phyloP scores from a whole-genome alignment of 495 filamentous ascomycete species.

The Penicillium steckii region DNA sequence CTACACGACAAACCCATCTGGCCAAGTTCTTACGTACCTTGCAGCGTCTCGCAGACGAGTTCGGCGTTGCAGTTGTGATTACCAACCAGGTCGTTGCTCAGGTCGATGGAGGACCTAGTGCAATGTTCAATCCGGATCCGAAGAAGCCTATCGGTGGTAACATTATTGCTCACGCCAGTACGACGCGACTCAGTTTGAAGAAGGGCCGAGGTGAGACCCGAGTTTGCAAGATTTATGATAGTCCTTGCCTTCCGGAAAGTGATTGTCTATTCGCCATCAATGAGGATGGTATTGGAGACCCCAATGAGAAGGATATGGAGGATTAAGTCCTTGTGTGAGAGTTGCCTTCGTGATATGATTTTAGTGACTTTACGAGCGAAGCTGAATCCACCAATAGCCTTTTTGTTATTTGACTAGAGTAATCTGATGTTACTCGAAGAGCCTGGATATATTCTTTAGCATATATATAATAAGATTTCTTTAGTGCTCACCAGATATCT shows the following conservation, averaged over 20 bases:
- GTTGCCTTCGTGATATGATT: slow-evolving; percentile 16
- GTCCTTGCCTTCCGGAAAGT: slow-evolving; percentile 92
- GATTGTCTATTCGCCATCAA: slow-evolving; percentile 97
- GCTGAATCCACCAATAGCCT: slow-evolving; percentile 9
- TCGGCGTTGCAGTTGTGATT: slow-evolving; percentile 97
- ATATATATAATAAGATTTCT: no score
- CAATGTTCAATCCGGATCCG: slow-evolving; percentile 99
- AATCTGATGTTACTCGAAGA: not conserved
- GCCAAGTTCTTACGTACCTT: slow-evolving; percentile 97
- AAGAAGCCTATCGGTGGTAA: slow-evolving; percentile 99
- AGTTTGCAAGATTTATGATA: slow-evolving; percentile 98
- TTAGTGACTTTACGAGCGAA: slow-evolving; percentile 35
- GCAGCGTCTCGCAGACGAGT: slow-evolving; percentile 93
- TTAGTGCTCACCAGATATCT: no score
- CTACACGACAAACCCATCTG: slow-evolving; percentile 83
- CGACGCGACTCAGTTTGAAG: slow-evolving; percentile 85
- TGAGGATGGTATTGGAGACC: slow-evolving; percentile 95
- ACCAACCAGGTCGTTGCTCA: slow-evolving; percentile 98
- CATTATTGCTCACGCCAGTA: slow-evolving; percentile 96
- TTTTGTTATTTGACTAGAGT: not conserved
- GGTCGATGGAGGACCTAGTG: slow-evolving; percentile 89
- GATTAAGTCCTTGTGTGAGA: slow-evolving; percentile 34
- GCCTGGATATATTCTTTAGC: not conserved
- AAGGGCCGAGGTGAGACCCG: slow-evolving; percentile 94
- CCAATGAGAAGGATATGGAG: slow-evolving; percentile 91